These are phyloP conservation scores for Mrakia blollopis DNA, from an alignment of 768 basidiomycete species.

Conservation along the genomic window DNA sequence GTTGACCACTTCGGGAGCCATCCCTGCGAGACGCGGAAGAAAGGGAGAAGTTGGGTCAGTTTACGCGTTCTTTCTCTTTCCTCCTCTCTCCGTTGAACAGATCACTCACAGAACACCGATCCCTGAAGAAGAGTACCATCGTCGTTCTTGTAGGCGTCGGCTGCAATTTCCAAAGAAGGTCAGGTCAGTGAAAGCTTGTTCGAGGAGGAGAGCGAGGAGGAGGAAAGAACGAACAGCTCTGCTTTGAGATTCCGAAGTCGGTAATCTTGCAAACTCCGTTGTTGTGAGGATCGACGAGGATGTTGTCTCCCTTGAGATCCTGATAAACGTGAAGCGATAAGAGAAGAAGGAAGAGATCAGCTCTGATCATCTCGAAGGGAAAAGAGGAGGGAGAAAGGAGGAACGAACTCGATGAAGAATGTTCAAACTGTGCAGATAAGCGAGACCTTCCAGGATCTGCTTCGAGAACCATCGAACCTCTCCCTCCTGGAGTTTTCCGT, in stretches of 20 bases:
- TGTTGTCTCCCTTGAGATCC: conserved; percentile 98
- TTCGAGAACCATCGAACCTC: conserved; percentile 66
- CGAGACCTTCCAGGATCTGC: conserved; percentile 85
- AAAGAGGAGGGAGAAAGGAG: conserved; percentile 6
- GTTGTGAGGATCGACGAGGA: conserved; percentile 71
- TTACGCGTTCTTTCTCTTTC: not conserved
- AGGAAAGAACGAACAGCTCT: conserved; percentile 49
- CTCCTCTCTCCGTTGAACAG: not conserved
- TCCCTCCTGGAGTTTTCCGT: conserved; percentile 87
- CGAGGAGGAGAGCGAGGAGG: not conserved
- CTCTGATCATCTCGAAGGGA: too few species aligned
- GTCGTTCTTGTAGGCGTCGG: conserved; percentile 66
- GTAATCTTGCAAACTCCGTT: conserved; percentile 93
- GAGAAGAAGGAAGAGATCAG: not conserved
- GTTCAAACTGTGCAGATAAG: conserved; percentile 84
- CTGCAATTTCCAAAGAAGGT: conserved; percentile 43
- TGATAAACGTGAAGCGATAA: conserved; percentile 41
- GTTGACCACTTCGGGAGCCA: conserved; percentile 51
- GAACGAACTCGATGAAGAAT: conserved; percentile 80
- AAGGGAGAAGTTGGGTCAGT: not conserved
- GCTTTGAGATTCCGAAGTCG: conserved; percentile 97
- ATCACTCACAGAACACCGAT: conserved; percentile 86
- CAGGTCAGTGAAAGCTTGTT: not conserved
- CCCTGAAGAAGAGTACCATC: conserved; percentile 83
- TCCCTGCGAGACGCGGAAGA: conserved; percentile 16